Evolutionary conservation across 2,329 filamentous ascomycete genomes (phyloP).

Genomic region (Pseudopyricularia javanii): DNA sequence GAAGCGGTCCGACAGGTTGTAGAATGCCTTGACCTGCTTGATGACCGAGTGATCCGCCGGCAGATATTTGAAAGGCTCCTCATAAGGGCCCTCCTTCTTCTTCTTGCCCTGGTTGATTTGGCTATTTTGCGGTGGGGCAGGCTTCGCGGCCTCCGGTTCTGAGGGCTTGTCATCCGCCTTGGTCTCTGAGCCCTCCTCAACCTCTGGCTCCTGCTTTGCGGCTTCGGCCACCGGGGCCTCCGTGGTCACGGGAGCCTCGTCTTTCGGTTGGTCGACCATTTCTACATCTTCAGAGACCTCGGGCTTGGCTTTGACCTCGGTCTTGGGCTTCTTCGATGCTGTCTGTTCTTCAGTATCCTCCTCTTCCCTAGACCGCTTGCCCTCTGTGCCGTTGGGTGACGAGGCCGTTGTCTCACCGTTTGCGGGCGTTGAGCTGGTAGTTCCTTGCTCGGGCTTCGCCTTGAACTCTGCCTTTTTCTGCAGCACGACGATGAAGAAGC

Average conservation of each 20-base stretch:
- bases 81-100: constrained; percentile 41
- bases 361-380: constrained; percentile 20
- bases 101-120: constrained; percentile 23
- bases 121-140: constrained; percentile 5
- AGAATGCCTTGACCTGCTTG: constrained; percentile 67
- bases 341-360: constrained; percentile 16
- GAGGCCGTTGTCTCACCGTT: constrained; percentile 3
- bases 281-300: neutral
- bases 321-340: constrained; percentile 29
- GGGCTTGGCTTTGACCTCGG: constrained; percentile 11
- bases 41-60: constrained; percentile 64
- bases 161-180: constrained; percentile 7
- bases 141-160: constrained; percentile 6
- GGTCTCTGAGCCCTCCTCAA: constrained; percentile 7
- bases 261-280: constrained; percentile 6
- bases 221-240: constrained; percentile 3
- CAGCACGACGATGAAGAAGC: constrained; percentile 92
- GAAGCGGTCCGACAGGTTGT: constrained; percentile 72
- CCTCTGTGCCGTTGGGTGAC: constrained; percentile 10
- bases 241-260: constrained; percentile 3
- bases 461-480: constrained; percentile 85
- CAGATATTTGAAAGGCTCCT: constrained; percentile 94
- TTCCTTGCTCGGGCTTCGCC: constrained; percentile 56
- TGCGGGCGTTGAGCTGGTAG: constrained; percentile 8
- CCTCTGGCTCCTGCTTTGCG: constrained; percentile 1